Evolutionary conservation across 176 grass and related monocot genomes (phyloP), one percentile per base, ranked within the genome.

Genomic region (Poa pratensis): DNA sequence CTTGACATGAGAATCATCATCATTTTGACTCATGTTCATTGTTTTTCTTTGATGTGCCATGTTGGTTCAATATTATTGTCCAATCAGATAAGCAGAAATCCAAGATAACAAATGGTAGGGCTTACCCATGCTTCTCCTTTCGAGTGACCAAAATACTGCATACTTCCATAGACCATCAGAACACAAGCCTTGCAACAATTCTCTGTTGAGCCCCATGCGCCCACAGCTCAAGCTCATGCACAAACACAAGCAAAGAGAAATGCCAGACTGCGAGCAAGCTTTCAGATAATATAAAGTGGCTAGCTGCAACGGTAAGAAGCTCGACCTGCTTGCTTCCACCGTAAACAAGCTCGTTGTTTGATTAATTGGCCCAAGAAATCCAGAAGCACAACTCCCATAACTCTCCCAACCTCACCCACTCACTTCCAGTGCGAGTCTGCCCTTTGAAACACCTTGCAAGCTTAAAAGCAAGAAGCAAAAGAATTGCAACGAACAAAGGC

Each of bases 291-390:
- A 65, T 45, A 39, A 42, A 71, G 69, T 80, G 17, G 19, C 86
- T 91, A 96, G 53, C 94, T 93, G 37, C 91, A 88, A 58, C 84
- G 73, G 77, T 96, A 96, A 63, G 91, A 96, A n/a, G 77, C 94
- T 60, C 91, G 87, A 10, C 89, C 87, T 18, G 89, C 87, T 90
- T 96, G 91, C 78, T 96, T 86, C 82, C 89, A 89, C 59, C 87
- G 71, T 59, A 93, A 50, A 90, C 87, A 90, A 73, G 94, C 84
- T 91, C 89, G 80, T 83, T 84, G 85, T 86, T 86, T 90, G 61
- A 94, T 91, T 42, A 90, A 85, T 76, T 90, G 91, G 50, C 75
- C 85, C 54, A 86, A 79, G 51, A 86, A 90, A 67, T 82, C 85
- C 45, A 91, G 78, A 70, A 88, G 69, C 79, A 90, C 73, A 81